Conservation (phyloP, 2,329 filamentous ascomycete genomes). For the Penicillium sp. region DNA sequence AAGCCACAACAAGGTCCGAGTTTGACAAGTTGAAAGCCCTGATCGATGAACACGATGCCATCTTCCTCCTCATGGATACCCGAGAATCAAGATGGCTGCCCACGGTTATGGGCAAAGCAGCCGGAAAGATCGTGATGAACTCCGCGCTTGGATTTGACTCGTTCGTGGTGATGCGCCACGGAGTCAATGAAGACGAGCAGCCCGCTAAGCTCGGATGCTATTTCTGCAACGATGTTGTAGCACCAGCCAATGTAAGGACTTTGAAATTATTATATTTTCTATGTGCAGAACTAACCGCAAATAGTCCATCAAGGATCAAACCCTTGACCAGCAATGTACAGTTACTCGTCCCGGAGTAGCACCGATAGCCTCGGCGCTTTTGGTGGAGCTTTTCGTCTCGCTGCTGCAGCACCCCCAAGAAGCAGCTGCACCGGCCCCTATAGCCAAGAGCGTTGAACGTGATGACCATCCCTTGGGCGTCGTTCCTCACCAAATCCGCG, state of each 20-base stretch:
- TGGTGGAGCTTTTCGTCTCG: constrained; percentile 87
- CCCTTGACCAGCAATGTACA: constrained; percentile 96
- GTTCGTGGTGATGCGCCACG: constrained; percentile 96
- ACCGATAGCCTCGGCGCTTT: constrained; percentile 83
- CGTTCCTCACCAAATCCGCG: constrained; percentile 65
- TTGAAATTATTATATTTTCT: constrained; percentile 13
- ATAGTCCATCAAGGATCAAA: constrained; percentile 90
- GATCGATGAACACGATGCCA: constrained; percentile 81
- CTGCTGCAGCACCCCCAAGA: constrained; percentile 78
- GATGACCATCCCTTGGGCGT: constrained; percentile 51
- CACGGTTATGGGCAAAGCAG: constrained; percentile 91
- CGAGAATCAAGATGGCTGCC: constrained; percentile 93
- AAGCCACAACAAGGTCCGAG: constrained; percentile 68
- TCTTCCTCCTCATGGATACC: constrained; percentile 97
- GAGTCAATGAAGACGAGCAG: constrained; percentile 61
- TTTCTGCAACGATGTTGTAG: constrained; percentile 97
- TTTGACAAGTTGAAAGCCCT: constrained; percentile 74
- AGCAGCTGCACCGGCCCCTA: constrained; percentile 43
- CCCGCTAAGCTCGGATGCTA: constrained; percentile 83
- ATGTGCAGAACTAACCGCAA: constrained; percentile 17
- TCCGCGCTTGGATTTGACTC: constrained; percentile 95
- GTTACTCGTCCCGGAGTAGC: constrained; percentile 93
- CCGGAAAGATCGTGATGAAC: constrained; percentile 94
- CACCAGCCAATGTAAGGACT: constrained; percentile 79
- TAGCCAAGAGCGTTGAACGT: constrained; percentile 32